Base-by-base conservation (phyloP, 2,329 filamentous ascomycete species). In the Hypoxylon sp. region DNA sequence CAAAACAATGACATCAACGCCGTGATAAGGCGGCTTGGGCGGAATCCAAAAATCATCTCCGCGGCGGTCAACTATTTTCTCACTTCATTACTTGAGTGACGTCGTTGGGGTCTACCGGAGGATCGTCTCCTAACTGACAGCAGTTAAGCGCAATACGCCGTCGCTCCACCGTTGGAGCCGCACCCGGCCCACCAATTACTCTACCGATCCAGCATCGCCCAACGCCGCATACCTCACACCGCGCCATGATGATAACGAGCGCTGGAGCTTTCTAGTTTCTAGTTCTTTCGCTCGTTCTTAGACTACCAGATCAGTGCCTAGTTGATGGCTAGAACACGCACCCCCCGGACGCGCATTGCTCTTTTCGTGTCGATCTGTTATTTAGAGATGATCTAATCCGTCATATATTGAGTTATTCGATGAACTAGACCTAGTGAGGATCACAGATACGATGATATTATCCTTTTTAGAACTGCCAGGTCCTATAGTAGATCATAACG, bases 121-220 rank as follows among this genome's bases (percentile, higher is more conserved):
- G 11, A 7, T 60, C 7, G 6, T 46, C 30, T 37, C 54, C 57
- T 66, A 66, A 42, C 55, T 51, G 7, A 40, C 54, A 50, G 49
- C 30, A 54, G 58, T 51, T 63, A 66, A 66, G 54, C 59, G 64
- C 48, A 4, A 11, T 13, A 37, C 17, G 14, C 59, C 53, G 53
- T 42, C 50, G 11, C 44, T 51, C 55, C 55, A 61, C 55, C 20
- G 44, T 51, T 56, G 65, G 65, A 68, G 60, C 65, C 60, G 48
- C 55, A 64, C 37, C 35, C 33, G n/a, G 57, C 54, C 56, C 37
- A 64, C 49, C 37, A 62, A 59, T 56, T 60, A 20, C 65, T 20
- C 7, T 48, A 3, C 17, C 37, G 2, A 64, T 20, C n/a, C 57
- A 57, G 60, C 46, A 64, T 37, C 27, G 30, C 30, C 14, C 22